phyloP scores from a whole-genome alignment of 106 monocot genomes.

The Dioscorea zingiberensis region DNA sequence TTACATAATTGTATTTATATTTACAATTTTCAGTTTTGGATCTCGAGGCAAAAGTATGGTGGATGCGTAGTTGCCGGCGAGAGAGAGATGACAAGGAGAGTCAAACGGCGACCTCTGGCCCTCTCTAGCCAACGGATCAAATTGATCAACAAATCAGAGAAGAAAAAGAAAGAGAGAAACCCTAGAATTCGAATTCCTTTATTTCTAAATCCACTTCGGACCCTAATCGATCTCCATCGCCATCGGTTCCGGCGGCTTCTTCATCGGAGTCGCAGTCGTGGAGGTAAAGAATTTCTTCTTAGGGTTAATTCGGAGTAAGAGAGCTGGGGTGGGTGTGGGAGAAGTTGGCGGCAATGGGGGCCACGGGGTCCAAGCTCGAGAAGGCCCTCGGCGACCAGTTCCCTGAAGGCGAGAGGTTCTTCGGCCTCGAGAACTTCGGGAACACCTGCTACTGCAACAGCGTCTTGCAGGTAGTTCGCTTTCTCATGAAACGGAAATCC shows the following conservation, averaged over 20 bases:
- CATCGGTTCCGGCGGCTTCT: not conserved
- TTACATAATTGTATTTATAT: too few relatives aligned
- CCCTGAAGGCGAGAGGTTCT: slow-evolving; percentile 75
- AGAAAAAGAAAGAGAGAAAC: not conserved
- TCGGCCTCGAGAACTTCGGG: slow-evolving; percentile 80
- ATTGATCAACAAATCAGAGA: too few relatives aligned
- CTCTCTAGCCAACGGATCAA: too few relatives aligned
- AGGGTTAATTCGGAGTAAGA: not conserved
- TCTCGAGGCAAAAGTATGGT: too few relatives aligned
- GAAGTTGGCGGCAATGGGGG: slow-evolving; percentile 58
- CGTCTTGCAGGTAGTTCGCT: slow-evolving; percentile 47
- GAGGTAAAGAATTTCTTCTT: not conserved
- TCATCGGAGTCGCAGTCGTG: not conserved
- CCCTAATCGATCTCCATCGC: not conserved
- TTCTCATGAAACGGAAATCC: not conserved
- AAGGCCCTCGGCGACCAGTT: slow-evolving; percentile 82
- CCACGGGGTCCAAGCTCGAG: slow-evolving; percentile 64
- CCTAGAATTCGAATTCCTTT: not conserved
- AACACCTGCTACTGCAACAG: slow-evolving; percentile 83
- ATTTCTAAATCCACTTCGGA: not conserved
- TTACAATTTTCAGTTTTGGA: too few relatives aligned
- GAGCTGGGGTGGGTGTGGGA: slow-evolving; percentile 15
- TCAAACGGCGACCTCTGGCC: too few relatives aligned
- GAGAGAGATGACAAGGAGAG: too few relatives aligned
- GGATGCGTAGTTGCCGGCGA: too few relatives aligned